phyloP scores from a whole-genome alignment of 148 eudicot genomes.

The Chenopodium formosanum region DNA sequence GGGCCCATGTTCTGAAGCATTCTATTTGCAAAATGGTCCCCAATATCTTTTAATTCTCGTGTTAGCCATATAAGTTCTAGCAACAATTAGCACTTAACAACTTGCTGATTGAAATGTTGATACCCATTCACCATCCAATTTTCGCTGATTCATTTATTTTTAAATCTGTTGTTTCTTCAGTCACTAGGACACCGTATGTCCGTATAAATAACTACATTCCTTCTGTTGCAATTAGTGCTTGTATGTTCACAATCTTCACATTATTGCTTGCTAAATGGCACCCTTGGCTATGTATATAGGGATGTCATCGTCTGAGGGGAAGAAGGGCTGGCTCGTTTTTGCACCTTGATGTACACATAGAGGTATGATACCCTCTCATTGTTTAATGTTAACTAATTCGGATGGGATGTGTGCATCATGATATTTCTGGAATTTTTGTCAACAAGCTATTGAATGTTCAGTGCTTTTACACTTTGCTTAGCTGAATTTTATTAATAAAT shows the following conservation, averaged over 20 bases:
- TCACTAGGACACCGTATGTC: not conserved
- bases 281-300: conserved; percentile 44
- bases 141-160: not conserved
- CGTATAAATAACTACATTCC: not conserved
- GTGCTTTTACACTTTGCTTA: not conserved
- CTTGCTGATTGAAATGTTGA: not conserved
- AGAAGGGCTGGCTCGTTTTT: conserved; percentile 94
- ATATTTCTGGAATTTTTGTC: conserved; percentile 4
- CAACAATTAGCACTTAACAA: not conserved
- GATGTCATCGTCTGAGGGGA: conserved; percentile 87
- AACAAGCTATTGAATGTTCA: not conserved
- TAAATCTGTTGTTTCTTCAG: not conserved
- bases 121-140: not conserved
- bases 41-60: not conserved
- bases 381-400: not conserved
- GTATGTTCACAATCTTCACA: not conserved
- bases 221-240: not conserved
- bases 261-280: conserved; percentile 8
- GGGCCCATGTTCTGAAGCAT: not conserved
- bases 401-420: not conserved
- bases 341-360: conserved; percentile 90
- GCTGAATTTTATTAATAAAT: not conserved
- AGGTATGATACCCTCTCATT: conserved; percentile 46
- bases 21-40: not conserved
- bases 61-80: not conserved